Percentiles rank a stretch among this genome's conserved stretches.
These are phyloP conservation scores for Limtongia smithiae DNA, from an alignment of 805 yeast genomes.

Conservation along the genomic window DNA sequence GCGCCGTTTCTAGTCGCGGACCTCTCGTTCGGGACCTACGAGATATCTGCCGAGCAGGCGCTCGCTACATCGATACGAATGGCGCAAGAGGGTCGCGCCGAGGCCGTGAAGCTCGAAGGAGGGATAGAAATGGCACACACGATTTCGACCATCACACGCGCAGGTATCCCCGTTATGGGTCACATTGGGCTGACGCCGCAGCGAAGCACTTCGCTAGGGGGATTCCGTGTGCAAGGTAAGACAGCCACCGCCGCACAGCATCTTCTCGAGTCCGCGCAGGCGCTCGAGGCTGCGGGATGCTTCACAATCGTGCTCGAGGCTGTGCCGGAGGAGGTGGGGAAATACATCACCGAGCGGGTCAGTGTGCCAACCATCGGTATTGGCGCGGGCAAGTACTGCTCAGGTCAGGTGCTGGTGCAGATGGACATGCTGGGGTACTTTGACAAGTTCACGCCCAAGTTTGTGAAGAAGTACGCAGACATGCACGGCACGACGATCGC, in stretches of 20 bases:
- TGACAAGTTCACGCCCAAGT: conserved; percentile 58
- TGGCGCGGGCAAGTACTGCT: conserved; percentile 82
- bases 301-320: conserved; percentile 78
- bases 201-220: conserved; percentile 71
- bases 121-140: conserved; percentile 56
- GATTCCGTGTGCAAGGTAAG: conserved; percentile 82
- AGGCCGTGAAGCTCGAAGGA: conserved; percentile 85
- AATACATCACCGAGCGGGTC: conserved; percentile 56
- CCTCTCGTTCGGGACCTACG: conserved; percentile 85
- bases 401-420: conserved; percentile 88
- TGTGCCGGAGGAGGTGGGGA: conserved; percentile 70
- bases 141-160: conserved; percentile 51
- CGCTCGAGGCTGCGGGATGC: conserved; percentile 71
- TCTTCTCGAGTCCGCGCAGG: conserved; percentile 63
- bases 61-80: conserved; percentile 53
- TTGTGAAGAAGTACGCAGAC: conserved; percentile 67
- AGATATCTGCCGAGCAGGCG: conserved; percentile 60
- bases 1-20: conserved; percentile 74
- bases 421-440: conserved; percentile 72
- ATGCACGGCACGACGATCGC: conserved; percentile 47
- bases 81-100: conserved; percentile 54
- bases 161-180: conserved; percentile 87
- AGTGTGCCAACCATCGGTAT: conserved; percentile 86
- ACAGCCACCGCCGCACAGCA: conserved; percentile 51
- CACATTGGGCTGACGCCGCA: conserved; percentile 95